phyloP scores from a whole-genome alignment of 805 yeast genomes.

The Yamadazyma tumulicola region DNA sequence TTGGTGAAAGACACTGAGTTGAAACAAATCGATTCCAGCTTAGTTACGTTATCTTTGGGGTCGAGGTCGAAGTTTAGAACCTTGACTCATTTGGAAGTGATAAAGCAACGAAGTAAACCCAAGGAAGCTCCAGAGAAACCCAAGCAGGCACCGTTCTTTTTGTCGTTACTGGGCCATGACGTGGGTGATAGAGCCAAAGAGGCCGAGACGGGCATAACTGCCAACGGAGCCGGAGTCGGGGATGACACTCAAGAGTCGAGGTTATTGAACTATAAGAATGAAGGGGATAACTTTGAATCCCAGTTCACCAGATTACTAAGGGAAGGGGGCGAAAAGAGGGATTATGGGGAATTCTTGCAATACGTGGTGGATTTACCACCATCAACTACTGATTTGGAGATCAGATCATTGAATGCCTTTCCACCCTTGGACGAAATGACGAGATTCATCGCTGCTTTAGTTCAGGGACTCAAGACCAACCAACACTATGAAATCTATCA shows the following conservation, averaged over 20 bases:
- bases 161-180: conserved; percentile 60
- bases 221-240: conserved; percentile 6
- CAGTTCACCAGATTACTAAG: conserved; percentile 66
- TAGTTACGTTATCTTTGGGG: conserved; percentile 72
- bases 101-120: conserved; percentile 85
- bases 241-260: conserved; percentile 24
- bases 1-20: conserved; percentile 41
- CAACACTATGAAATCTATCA: conserved; percentile 72
- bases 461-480: conserved; percentile 53
- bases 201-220: conserved; percentile 31
- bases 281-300: conserved; percentile 59
- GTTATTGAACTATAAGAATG: conserved; percentile 28
- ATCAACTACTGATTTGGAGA: conserved; percentile 77
- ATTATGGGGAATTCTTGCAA: conserved; percentile 50
- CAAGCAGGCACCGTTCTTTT: conserved; percentile 75
- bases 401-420: conserved; percentile 67
- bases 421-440: conserved; percentile 68
- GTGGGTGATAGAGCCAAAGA: conserved; percentile 67
- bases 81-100: conserved; percentile 74
- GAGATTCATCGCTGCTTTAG: conserved; percentile 64
- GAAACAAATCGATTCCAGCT: conserved; percentile 57
- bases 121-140: conserved; percentile 84
- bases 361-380: conserved; percentile 66
- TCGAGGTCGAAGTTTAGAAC: conserved; percentile 80
- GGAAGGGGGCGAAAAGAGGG: conserved; percentile 38